These are phyloP conservation scores for Syzygium aqueum DNA, from an alignment of 345 rosid species.

Conservation along the genomic window DNA sequence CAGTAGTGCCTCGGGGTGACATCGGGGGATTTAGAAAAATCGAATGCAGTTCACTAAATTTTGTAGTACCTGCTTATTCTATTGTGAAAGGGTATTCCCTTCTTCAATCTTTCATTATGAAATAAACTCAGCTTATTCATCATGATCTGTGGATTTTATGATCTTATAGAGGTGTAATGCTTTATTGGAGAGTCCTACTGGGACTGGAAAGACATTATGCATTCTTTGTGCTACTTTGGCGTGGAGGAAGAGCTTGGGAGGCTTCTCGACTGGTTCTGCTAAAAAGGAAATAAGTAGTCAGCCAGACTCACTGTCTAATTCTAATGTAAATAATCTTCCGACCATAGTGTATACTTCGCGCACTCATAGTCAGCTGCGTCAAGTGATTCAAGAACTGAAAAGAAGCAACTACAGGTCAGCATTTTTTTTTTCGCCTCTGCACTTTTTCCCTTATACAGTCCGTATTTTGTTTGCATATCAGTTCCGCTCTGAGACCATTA, in stretches of 20 bases:
- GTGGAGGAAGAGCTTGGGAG: conserved; percentile 93
- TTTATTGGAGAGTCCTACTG: conserved; percentile 96
- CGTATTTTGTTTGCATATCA: background rate
- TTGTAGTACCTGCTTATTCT: background rate
- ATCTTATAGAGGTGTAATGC: conserved; percentile 67
- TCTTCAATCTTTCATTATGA: background rate
- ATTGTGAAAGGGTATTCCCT: background rate
- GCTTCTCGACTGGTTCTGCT: conserved; percentile 46
- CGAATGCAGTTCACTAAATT: background rate
- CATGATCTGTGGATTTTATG: background rate
- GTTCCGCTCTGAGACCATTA: background rate
- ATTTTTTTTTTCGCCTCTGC: background rate
- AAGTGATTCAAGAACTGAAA: conserved; percentile 81
- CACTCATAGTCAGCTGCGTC: conserved; percentile 95
- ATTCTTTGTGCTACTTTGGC: conserved; percentile 95
- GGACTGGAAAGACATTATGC: conserved; percentile 92
- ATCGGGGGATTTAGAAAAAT: background rate
- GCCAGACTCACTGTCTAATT: conserved; percentile 13
- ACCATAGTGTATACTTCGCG: conserved; percentile 83
- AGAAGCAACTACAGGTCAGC: conserved; percentile 81
- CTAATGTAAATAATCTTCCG: conserved; percentile 34
- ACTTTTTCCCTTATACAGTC: background rate
- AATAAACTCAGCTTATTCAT: background rate
- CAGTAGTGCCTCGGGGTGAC: background rate
- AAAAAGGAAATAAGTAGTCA: conserved; percentile 18